These are phyloP conservation scores for Pseudofabraea citricarpa DNA, from an alignment of 2,329 filamentous ascomycete species.

Conservation along the genomic window DNA sequence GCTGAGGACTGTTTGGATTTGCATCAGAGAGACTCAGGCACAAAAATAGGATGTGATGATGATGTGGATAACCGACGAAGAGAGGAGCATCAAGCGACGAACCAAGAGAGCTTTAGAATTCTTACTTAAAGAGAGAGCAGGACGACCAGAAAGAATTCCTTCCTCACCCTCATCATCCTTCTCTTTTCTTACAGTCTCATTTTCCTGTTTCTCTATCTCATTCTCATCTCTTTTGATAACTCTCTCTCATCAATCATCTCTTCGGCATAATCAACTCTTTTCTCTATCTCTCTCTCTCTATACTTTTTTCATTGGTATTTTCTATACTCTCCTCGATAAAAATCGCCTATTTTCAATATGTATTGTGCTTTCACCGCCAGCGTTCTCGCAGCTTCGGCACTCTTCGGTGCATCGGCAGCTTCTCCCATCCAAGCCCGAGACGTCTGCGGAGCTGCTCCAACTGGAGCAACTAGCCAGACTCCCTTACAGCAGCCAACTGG, in stretches of 20 bases:
- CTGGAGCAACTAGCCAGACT: not conserved
- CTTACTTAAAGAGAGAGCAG: not conserved
- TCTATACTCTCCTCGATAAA: not conserved
- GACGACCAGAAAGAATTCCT: not conserved
- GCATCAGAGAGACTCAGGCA: too few relatives aligned
- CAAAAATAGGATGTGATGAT: too few relatives aligned
- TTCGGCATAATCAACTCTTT: not conserved
- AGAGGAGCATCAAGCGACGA: not conserved
- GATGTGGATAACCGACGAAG: not conserved
- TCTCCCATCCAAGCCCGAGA: not conserved
- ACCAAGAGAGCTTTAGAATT: not conserved
- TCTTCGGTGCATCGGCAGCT: not conserved
- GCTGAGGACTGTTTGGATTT: too few relatives aligned
- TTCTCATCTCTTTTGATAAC: not conserved
- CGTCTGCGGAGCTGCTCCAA: conserved; percentile 2
- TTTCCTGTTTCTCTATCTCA: not conserved
- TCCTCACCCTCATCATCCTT: not conserved
- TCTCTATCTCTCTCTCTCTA: not conserved
- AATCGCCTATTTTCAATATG: not conserved
- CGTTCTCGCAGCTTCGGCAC: conserved; percentile 1
- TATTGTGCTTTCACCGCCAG: conserved; percentile 1
- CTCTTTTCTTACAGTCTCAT: not conserved
- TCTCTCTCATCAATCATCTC: not conserved
- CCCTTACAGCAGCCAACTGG: conserved; percentile 4
- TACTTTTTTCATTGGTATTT: not conserved